Base-by-base conservation (phyloP, 805 yeast species). In the Saccharomycopsis sp. region DNA sequence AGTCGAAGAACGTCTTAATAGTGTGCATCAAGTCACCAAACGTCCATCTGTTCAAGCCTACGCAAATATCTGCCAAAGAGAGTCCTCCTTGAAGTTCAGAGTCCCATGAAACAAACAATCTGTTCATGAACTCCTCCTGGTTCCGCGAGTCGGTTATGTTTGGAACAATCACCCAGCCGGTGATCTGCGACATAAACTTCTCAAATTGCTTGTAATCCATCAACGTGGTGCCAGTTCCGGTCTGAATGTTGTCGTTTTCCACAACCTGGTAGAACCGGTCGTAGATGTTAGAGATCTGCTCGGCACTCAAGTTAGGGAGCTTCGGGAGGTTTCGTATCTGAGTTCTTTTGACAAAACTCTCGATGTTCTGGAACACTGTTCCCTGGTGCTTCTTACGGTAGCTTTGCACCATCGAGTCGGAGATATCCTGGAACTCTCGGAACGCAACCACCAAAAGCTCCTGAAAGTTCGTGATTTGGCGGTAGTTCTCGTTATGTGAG, bases 401-500 rank as follows among this genome's bases (percentile, higher is more conserved):
- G 59, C 80, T 86, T 22, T 77, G 78, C 49, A 94, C 83, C 70
- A 83, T 77, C 1, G 83, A 85, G 59, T 92, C 96, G 35, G 89
- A 85, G 22, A 94, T 80, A 3, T 84, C 84, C 7, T 87, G 78
- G 70, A 94, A 94, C 68, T 94, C 99, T 66, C 87, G 87, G 73
- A 93, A 92, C 0, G 99, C 94, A 1, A 91, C 90, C 9, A 91
- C 96, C 72, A 93, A 76, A 20, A 94, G 77, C 64, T 89, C 94
- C 71, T 93, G 97, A 71, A 94, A 94, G 65, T 85, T 85, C 1
- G 97, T 87, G 52, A 89, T 82, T 41, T 81, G 77, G 64, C 85
- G 80, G 55, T 80, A 80, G 65, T 83, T 84, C 25, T 81, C 81
- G 65, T 87, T 84, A 5, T 80, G 71, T 0, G 96, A 79, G 41